Evolutionary conservation across 768 basidiomycete species (phyloP), one percentile per base, ranked within the genome.

Genomic region (Hericium alpestre): DNA sequence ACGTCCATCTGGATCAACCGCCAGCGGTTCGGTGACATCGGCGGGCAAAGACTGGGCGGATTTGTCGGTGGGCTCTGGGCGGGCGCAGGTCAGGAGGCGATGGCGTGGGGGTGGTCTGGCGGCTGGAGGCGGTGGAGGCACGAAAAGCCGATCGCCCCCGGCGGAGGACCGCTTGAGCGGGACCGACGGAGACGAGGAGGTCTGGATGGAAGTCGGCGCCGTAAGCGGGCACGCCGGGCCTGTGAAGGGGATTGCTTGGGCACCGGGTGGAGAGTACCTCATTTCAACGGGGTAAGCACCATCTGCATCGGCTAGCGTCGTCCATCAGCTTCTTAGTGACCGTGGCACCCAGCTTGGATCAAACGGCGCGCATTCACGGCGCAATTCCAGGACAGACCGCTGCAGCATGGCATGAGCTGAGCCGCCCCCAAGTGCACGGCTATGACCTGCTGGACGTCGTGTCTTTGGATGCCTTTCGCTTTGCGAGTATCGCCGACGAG

Each of bases 61-160:
- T 97, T 99, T 67, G 86, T 94, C 43, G 93, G 93, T 2, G 93
- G 88, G 0, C 62, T 91, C 5, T 99, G 94, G 94, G 81, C 79
- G 1, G 69, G 66, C 27, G 68, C 73, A 16, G 86, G 86, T 0
- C 65, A 69, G 22, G 83, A 90, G 43, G 86, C 82, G 0, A 65
- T 95, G 16, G 89, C 88, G 2, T 90, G 86, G 81, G 94, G 93
- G 0, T 99, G 96, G 96, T 84, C 84, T 51, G 96, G 96, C 37
- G 88, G 91, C 0, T 94, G 91, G 87, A 79, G 95, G 63, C 78
- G 91, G 37, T 99, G 96, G 95, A 71, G 73, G 11, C 79, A 79
- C 58, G 61, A 60, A 16, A 46, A 25, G 16, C 43, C 43, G 1
- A 32, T 32, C 32, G 43, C 43, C 18, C 18, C 18, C 27, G 10